phyloP scores from a whole-genome alignment of 768 basidiomycete genomes.

The Xerocomus brunneocitrinus region DNA sequence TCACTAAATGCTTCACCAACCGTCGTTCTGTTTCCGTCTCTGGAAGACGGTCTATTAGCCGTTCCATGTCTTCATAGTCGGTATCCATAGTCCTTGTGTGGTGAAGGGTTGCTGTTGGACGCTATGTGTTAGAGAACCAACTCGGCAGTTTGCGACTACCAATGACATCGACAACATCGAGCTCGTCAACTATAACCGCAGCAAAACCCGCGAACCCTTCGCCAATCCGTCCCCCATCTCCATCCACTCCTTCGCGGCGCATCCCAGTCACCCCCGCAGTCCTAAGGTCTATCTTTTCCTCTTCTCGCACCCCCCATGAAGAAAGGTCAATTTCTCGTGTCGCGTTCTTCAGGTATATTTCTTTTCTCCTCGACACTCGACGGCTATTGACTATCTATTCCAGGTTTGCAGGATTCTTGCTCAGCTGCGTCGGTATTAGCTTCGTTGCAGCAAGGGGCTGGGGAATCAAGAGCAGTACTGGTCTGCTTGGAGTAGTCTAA shows the following conservation, averaged over 20 bases:
- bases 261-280: slow-evolving; percentile 84
- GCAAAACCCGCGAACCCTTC: slow-evolving; percentile 29
- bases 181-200: slow-evolving; percentile 47
- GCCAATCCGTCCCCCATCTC: slow-evolving; percentile 38
- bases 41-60: slow-evolving; percentile 56
- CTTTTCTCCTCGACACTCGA: neutral
- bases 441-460: slow-evolving; percentile 67
- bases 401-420: slow-evolving; percentile 77
- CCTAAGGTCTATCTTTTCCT: slow-evolving; percentile 79
- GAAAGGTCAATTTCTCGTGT: slow-evolving; percentile 80
- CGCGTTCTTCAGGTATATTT: slow-evolving; percentile 74
- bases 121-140: no score
- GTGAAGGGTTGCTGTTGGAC: neutral
- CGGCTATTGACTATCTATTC: neutral
- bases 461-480: slow-evolving; percentile 61
- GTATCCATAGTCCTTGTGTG: slow-evolving; percentile 19
- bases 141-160: slow-evolving; percentile 24
- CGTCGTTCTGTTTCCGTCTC: slow-evolving; percentile 52
- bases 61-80: slow-evolving; percentile 51
- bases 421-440: slow-evolving; percentile 80
- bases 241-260: slow-evolving; percentile 49
- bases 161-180: slow-evolving; percentile 41
- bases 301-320: slow-evolving; percentile 74
- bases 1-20: slow-evolving; percentile 54
- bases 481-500: slow-evolving; percentile 62